Percentiles rank a stretch among this genome's conserved stretches.
These are phyloP conservation scores for Skeletonema marinoi DNA, from an alignment of 108 stramenopile genomes.

Conservation along the genomic window DNA sequence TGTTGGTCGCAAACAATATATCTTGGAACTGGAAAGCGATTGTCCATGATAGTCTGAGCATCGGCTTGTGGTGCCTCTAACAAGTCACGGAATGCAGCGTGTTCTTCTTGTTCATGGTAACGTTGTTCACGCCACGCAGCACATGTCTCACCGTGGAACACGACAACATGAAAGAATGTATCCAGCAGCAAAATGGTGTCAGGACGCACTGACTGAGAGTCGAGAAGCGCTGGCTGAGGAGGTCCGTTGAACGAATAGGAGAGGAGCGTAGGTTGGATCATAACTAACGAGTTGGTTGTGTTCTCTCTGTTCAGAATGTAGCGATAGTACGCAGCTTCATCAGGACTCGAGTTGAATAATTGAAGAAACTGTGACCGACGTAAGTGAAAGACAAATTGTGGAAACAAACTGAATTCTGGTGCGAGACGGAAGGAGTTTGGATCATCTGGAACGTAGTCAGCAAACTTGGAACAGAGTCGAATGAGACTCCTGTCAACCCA, in stretches of 20 bases:
- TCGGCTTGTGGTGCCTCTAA: conserved; percentile 96
- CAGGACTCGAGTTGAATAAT: conserved; percentile 97
- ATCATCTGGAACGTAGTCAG: conserved; percentile 95
- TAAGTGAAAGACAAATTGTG: conserved; percentile 98
- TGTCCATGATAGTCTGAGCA: conserved; percentile 98
- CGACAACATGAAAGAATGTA: conserved; percentile 99
- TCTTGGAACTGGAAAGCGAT: conserved; percentile 95
- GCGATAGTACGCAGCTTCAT: conserved; percentile 97
- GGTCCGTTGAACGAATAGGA: conserved; percentile 96
- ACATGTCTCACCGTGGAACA: conserved; percentile 99
- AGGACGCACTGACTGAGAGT: conserved; percentile 92
- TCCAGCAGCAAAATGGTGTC: conserved; percentile 98
- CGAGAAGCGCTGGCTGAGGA: conserved; percentile 94
- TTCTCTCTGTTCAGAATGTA: conserved; percentile 91
- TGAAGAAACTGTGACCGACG: conserved; percentile 95
- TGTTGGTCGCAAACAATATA: conserved; percentile 99
- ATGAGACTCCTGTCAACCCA: conserved; percentile 99
- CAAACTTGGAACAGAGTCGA: conserved; percentile 97
- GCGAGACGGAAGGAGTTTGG: conserved; percentile 91
- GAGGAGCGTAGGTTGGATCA: conserved; percentile 99
- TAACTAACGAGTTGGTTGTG: conserved; percentile 94
- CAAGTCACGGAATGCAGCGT: conserved; percentile 87
- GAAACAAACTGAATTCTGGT: conserved; percentile 96
- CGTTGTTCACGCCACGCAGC: conserved; percentile 98
- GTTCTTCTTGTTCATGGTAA: conserved; percentile 97